These are phyloP conservation scores for Macrotyloma uniflorum DNA, from an alignment of 306 rosid genomes.

Conservation along the genomic window DNA sequence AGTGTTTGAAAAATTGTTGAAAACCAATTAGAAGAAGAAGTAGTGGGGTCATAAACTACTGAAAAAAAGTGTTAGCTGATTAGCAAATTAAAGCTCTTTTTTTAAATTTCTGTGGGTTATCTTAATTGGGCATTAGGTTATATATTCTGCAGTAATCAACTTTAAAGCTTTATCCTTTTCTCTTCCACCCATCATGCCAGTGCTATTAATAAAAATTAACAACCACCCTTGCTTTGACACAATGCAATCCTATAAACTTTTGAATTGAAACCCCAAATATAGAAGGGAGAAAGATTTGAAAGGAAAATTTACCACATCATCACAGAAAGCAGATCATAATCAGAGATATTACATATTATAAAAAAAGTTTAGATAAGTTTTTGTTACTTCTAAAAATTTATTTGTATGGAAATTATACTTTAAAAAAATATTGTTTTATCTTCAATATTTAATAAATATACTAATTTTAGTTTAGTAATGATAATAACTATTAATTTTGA, in stretches of 20 bases:
- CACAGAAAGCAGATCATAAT: not conserved
- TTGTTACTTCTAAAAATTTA: no score
- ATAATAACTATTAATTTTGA: no score
- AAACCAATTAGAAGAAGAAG: constrained; percentile 33
- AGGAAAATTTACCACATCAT: not conserved
- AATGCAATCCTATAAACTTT: constrained; percentile 34
- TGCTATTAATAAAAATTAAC: not conserved
- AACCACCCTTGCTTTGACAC: constrained; percentile 19
- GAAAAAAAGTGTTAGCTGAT: not conserved
- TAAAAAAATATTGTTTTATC: no score
- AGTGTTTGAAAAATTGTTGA: constrained; percentile 8
- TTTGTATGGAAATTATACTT: no score
- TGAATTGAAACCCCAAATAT: constrained; percentile 7
- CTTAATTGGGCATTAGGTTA: not conserved
- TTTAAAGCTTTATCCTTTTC: constrained; percentile 1
- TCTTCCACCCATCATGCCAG: constrained; percentile 12
- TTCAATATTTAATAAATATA: no score
- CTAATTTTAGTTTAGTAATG: no score
- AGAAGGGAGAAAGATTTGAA: not conserved
- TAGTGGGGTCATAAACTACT: constrained; percentile 30
- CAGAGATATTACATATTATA: not conserved
- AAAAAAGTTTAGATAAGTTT: no score
- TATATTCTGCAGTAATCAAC: not conserved
- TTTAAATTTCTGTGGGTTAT: not conserved
- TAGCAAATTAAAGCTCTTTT: not conserved